A percentile compares a stretch with the other conserved stretches of the same genome.
These are phyloP conservation scores for Sordariomycetes sp. DNA, from an alignment of 2,329 filamentous ascomycete species.

Conservation along the genomic window DNA sequence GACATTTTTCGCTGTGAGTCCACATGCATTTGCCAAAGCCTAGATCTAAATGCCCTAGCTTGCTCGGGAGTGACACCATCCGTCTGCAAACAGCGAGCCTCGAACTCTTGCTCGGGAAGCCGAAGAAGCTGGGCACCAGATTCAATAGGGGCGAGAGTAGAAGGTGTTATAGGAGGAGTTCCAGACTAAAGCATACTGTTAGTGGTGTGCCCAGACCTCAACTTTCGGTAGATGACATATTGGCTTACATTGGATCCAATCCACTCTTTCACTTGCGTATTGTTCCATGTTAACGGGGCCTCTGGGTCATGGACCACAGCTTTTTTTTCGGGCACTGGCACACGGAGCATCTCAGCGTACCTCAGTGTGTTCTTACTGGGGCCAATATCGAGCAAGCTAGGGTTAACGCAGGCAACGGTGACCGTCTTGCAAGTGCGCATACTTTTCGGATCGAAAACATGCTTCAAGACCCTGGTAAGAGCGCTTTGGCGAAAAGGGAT, in stretches of 20 bases:
- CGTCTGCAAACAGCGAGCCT: constrained; percentile 28
- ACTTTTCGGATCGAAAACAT: constrained; percentile 34
- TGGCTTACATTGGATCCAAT: constrained; percentile 29
- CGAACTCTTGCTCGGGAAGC: constrained; percentile 28
- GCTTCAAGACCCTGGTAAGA: constrained; percentile 38
- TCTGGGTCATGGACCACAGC: constrained; percentile 12
- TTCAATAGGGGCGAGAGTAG: constrained; percentile 27
- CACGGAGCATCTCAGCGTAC: constrained; percentile 37
- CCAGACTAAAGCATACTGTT: constrained; percentile 23
- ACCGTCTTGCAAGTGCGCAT: constrained; percentile 30
- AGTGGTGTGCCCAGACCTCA: neutral
- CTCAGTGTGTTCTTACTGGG: constrained; percentile 38
- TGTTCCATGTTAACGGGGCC: constrained; percentile 28
- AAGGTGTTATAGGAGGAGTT: constrained; percentile 19
- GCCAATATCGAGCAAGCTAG: constrained; percentile 30
- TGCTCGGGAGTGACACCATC: constrained; percentile 23
- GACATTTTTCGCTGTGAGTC: constrained; percentile 18
- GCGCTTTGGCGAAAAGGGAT: constrained; percentile 36
- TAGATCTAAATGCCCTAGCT: constrained; percentile 28
- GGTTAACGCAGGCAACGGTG: constrained; percentile 37
- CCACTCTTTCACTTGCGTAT: constrained; percentile 27
- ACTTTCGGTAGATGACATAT: constrained; percentile 3
- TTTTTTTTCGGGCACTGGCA: constrained; percentile 20
- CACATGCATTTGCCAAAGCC: constrained; percentile 32
- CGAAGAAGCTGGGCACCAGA: constrained; percentile 30